Evolutionary conservation across 2,329 filamentous ascomycete genomes (phyloP), one percentile per base, ranked within the genome.

Genomic region (Aspergillus fructus): DNA sequence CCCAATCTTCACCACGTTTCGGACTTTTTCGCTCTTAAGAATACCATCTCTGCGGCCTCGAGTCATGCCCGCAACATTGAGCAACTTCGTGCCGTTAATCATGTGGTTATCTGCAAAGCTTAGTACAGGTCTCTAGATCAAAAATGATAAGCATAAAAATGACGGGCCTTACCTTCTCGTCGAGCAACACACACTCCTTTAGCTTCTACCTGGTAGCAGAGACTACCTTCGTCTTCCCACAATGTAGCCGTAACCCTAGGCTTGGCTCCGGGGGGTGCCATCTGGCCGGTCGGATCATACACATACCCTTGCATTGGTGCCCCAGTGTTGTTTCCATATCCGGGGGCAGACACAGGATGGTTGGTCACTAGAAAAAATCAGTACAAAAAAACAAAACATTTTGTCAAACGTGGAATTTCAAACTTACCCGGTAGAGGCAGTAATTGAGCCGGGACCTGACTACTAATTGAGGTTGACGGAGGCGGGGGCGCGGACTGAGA

Each of bases 11-110:
- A 97, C 94, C 12, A 97, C 94, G 75, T 97, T 93, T 65, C 94
- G 88, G 56, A 93, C 86, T 77, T 97, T 99, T 77, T 97, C 94
- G 73, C 93, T 97, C 79, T 99, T 99, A 58, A 99, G 78, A 65
- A 99, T 97, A 48, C 94, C 94, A 71, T 99, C 94, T 69, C 94
- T 86, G 64, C 94, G 88, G 55, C 94, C 94, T 73, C 94, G 86
- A 13, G 94, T 99, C 94, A 99, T 99, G 12, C 94, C 93, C 50
- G 94, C 94, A 53, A 99, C 94, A 65, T 99, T 99, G 57, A 97
- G 79, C 56, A 99, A 81, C 76, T 97, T 99, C 1, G 94, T 99
- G 17, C 94, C 94, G 69, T 97, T 99, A 75, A 99, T 97, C 91
- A 99, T 97, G 78, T 96, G 91, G 76, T 97, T 97, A 68, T 97